Percentiles rank a stretch among this genome's conserved stretches.
Evolutionary conservation across 352 stramenopile genomes (phyloP).

Genomic region (Globisporangium okanoganense): DNA sequence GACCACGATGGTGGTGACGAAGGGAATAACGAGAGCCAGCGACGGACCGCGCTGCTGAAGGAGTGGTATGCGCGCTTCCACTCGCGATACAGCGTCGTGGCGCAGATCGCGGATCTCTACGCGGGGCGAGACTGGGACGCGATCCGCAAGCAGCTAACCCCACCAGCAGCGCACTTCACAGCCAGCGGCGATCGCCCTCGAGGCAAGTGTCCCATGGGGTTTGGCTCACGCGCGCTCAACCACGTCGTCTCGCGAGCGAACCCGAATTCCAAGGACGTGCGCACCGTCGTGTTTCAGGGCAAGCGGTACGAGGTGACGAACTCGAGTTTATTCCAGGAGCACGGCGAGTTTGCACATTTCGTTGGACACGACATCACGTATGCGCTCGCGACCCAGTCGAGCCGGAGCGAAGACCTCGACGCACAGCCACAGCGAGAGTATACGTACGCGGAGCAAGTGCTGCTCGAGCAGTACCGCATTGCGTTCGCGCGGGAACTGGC

Average conservation of each 20-base stretch:
- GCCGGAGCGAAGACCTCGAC: conserved; percentile 32
- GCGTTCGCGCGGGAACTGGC: conserved; percentile 37
- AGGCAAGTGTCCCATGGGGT: conserved; percentile 58
- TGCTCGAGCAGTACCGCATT: conserved; percentile 48
- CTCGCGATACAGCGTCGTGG: conserved; percentile 42
- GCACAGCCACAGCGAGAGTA: conserved; percentile 29
- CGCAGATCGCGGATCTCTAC: conserved; percentile 44
- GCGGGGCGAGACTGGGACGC: conserved; percentile 35
- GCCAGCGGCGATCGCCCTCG: conserved; percentile 15
- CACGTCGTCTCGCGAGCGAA: conserved; percentile 20
- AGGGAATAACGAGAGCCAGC: conserved; percentile 13
- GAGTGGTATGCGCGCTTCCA: conserved; percentile 58
- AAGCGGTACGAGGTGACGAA: conserved; percentile 49
- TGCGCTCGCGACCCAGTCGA: conserved; percentile 45
- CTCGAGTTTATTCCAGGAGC: conserved; percentile 43
- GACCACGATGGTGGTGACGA: conserved; percentile 11
- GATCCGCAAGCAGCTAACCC: conserved; percentile 35
- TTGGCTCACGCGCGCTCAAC: conserved; percentile 32
- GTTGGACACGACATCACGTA: conserved; percentile 63
- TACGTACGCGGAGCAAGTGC: conserved; percentile 54
- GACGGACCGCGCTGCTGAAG: conserved; percentile 29
- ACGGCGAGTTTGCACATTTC: conserved; percentile 42
- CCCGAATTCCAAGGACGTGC: conserved; percentile 21
- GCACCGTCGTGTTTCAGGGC: conserved; percentile 51
- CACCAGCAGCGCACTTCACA: conserved; percentile 8